phyloP scores from a whole-genome alignment of 2,329 filamentous ascomycete species.

The Dothideomycetes sp. region DNA sequence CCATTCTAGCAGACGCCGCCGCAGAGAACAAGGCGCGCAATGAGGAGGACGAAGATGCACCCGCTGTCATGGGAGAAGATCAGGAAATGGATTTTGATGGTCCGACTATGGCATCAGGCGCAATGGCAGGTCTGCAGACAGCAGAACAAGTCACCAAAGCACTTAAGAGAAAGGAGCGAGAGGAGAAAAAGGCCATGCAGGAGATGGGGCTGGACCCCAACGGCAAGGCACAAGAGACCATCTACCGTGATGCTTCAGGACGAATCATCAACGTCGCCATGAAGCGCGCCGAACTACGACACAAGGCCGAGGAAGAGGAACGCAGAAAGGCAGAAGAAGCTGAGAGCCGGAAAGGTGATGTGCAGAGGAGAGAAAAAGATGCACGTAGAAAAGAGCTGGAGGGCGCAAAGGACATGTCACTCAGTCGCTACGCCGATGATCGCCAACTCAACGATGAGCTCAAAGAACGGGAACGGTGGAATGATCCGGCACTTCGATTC shows the following conservation, averaged over 20 bases:
- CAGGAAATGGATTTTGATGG: constrained; percentile 38
- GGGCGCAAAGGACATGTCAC: constrained; percentile 71
- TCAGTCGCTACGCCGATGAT: constrained; percentile 78
- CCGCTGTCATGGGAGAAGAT: constrained; percentile 42
- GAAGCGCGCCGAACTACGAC: constrained; percentile 78
- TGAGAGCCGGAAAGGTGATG: constrained; percentile 71
- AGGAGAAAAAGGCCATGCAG: constrained; percentile 46
- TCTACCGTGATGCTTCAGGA: constrained; percentile 90
- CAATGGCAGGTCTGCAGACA: constrained; percentile 76
- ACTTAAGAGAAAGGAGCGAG: constrained; percentile 53
- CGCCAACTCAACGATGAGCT: constrained; percentile 75
- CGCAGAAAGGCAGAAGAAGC: constrained; percentile 55
- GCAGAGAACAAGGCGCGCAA: constrained; percentile 24
- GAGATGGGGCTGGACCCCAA: constrained; percentile 36
- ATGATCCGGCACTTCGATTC: constrained; percentile 84
- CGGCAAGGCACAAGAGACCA: constrained; percentile 61
- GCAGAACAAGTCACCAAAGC: constrained; percentile 59
- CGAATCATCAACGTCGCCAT: constrained; percentile 88
- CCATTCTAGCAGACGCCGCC: constrained; percentile 28
- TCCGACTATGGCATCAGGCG: constrained; percentile 76
- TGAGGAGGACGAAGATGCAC: constrained; percentile 34
- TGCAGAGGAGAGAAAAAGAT: constrained; percentile 63
- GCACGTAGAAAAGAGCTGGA: constrained; percentile 58
- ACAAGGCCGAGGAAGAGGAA: constrained; percentile 63
- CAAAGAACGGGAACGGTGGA: constrained; percentile 71